Evolutionary conservation across 2,329 filamentous ascomycete species (phyloP).

Genomic region (Trichoderma oligosporum): DNA sequence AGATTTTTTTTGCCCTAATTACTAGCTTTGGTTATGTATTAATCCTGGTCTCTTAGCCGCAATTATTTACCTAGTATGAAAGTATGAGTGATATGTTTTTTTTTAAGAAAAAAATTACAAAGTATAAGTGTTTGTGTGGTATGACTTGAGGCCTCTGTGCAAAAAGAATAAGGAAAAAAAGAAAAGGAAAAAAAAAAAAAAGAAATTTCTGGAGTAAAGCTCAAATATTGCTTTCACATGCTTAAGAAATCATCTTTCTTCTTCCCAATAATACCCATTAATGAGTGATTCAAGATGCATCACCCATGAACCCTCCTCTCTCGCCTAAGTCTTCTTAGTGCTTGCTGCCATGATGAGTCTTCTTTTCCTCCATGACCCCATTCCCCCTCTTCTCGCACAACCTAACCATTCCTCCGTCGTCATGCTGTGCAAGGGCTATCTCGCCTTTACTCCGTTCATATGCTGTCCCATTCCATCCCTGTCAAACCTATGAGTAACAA

Average conservation of each 20-base stretch:
- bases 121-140: neutral
- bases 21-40: neutral
- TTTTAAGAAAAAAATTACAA: too few species aligned
- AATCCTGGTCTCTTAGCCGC: neutral
- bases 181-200: neutral
- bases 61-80: neutral
- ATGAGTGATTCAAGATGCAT: conserved; percentile 2
- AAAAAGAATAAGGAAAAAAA: too few species aligned
- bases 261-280: neutral
- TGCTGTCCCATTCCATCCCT: neutral
- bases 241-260: neutral
- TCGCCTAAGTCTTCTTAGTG: neutral
- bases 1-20: neutral
- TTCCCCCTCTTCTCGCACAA: neutral
- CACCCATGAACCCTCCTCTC: neutral
- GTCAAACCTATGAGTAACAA: neutral
- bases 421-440: neutral
- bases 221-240: neutral
- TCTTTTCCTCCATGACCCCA: neutral
- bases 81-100: neutral
- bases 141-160: too few species aligned
- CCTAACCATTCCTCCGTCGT: too few species aligned
- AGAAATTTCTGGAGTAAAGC: neutral
- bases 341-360: neutral
- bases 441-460: neutral